Evolutionary conservation across 768 basidiomycete species (phyloP).

Genomic region (Kwoniella sp.): DNA sequence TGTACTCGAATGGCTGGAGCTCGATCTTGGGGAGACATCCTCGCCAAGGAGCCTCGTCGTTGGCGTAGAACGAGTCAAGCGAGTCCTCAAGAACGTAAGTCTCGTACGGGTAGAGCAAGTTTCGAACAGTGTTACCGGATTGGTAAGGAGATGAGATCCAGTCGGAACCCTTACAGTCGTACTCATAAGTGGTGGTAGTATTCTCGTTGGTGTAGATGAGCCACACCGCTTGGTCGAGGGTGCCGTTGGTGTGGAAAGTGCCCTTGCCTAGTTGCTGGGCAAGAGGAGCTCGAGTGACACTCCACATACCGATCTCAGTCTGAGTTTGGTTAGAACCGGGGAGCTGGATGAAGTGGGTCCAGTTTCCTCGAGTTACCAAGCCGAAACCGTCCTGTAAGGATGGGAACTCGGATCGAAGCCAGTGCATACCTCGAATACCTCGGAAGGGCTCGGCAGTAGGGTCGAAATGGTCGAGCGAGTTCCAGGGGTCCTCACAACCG

Average conservation of each 20-base stretch:
- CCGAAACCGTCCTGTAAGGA: conserved; percentile 83
- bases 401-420: conserved; percentile 68
- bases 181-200: conserved; percentile 65
- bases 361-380: conserved; percentile 79
- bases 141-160: conserved; percentile 83
- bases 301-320: conserved; percentile 88
- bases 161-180: conserved; percentile 61
- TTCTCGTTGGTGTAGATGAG: conserved; percentile 86
- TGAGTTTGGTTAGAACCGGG: conserved; percentile 80
- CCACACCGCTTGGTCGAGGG: conserved; percentile 72
- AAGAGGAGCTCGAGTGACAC: conserved; percentile 70
- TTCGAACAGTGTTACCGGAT: conserved; percentile 66
- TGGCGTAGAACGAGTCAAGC: conserved; percentile 64
- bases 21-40: conserved; percentile 72
- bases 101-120: conserved; percentile 83
- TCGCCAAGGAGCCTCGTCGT: conserved; percentile 65
- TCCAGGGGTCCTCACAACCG: conserved; percentile 88
- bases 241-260: conserved; percentile 60
- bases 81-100: conserved; percentile 71
- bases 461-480: conserved; percentile 91
- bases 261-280: conserved; percentile 37
- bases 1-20: conserved; percentile 76
- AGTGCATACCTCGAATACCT: conserved; percentile 70
- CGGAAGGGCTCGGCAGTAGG: conserved; percentile 78
- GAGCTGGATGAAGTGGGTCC: conserved; percentile 74